Evolutionary conservation across 1,284 basidiomycete species (phyloP), one percentile per base, ranked within the genome.

Genomic region (Pseudomicrostroma phylloplanum): DNA sequence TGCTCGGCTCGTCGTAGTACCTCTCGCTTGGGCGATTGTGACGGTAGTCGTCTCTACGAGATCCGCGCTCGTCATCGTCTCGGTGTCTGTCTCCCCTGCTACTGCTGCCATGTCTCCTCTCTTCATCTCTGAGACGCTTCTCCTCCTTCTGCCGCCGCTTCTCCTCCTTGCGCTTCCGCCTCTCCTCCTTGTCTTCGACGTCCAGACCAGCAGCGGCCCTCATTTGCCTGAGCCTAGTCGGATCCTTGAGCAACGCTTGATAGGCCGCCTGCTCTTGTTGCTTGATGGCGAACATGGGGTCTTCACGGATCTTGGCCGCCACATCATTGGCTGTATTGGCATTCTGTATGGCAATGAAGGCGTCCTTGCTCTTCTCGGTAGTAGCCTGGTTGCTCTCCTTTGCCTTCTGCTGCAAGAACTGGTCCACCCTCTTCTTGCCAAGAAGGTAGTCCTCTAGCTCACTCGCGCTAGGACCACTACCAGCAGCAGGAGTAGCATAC

Each of bases 351-450:
- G 68, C 73, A 15, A 69, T 67, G 39, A 64, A 64, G 15, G 40
- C 30, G 36, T n/a, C 15, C 23, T 21, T 30, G 56, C 21, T 25
- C 12, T 39, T n/a, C 17, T 46, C 49, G 48, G 46, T 53, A 17
- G 23, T 13, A 21, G 55, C 26, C 6, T 30, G 19, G 6, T 58
- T 15, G 17, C 7, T 23, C 30, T 39, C 41, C 54, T 15, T 56
- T 43, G 43, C 48, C 30, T 61, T 49, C 59, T 53, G 17, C 42
- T 26, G 51, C 66, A 98, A 81, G 26, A 96, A 89, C 82, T 97
- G 92, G 80, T 98, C 96, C 0, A 98, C 93, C 59, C 94, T 83
- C 82, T 94, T 96, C 85, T 97, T 98, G n/a, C 94, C 96, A 36
- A 98, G 83, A 6, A 98, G 82, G 77, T 98, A 98, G 71, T 94